phyloP scores from a whole-genome alignment of 2,329 filamentous ascomycete genomes.

The Ophiostoma tasmaniense region DNA sequence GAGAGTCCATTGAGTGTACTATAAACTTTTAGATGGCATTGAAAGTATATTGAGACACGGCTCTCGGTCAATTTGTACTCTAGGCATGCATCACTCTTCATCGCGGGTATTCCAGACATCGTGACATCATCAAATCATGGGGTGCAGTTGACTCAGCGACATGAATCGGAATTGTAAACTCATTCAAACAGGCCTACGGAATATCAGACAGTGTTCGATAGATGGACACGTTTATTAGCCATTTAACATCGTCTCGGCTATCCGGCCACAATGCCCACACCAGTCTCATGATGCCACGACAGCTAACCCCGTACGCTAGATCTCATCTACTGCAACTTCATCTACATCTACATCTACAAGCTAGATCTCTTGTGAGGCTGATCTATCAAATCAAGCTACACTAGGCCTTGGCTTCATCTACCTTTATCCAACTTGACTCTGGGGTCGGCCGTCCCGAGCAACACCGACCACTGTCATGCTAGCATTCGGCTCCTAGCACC shows the following conservation, averaged over 20 bases:
- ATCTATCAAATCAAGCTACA: background rate
- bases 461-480: background rate
- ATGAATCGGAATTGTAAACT: no score
- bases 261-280: background rate
- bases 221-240: background rate
- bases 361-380: background rate
- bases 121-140: background rate
- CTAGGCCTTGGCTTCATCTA: background rate
- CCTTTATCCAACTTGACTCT: background rate
- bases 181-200: no score
- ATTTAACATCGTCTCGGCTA: background rate
- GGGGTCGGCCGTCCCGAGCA: background rate
- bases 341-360: no score
- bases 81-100: background rate
- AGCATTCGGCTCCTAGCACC: background rate
- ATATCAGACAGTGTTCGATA: no score
- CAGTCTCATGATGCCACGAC: background rate
- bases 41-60: background rate
- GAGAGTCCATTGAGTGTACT: background rate
- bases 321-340: background rate
- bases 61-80: background rate
- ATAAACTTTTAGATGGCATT: background rate
- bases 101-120: background rate
- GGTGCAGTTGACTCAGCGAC: background rate
- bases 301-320: background rate